A percentile compares a stretch with the other conserved stretches of the same genome.
These are phyloP conservation scores for Arabidopsis suecica DNA, from an alignment of 345 rosid species.

Conservation along the genomic window DNA sequence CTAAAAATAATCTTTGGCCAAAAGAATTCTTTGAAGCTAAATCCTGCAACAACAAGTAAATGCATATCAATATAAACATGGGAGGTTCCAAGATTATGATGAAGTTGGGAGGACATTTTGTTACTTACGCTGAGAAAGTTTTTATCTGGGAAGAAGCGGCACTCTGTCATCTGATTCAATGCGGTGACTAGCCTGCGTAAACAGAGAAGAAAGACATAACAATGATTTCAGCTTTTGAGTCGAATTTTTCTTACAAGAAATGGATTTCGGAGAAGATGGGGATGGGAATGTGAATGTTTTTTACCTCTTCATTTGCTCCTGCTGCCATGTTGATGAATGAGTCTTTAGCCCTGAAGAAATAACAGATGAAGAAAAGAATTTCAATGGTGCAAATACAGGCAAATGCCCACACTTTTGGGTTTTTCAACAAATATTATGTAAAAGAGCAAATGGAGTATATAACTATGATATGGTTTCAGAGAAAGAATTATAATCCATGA, in stretches of 20 bases:
- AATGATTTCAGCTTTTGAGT: background rate
- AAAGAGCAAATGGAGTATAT: background rate
- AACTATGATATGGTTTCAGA: background rate
- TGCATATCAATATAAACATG: background rate
- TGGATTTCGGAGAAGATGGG: background rate
- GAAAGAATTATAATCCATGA: background rate
- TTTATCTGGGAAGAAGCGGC: conserved; percentile 49
- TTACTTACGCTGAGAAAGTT: conserved; percentile 16
- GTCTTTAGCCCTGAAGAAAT: conserved; percentile 71
- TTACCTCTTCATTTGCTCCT: conserved; percentile 91
- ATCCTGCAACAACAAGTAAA: conserved; percentile 32
- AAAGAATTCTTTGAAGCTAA: conserved; percentile 42
- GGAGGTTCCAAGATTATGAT: background rate
- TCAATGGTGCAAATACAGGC: too few species aligned
- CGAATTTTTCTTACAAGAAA: background rate
- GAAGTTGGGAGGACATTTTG: background rate
- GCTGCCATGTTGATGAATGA: conserved; percentile 83
- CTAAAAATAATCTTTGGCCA: conserved; percentile 38
- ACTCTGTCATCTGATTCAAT: conserved; percentile 41
- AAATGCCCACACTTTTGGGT: background rate
- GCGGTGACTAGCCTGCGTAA: conserved; percentile 42
- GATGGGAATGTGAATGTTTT: conserved; percentile 5
- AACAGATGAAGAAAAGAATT: background rate
- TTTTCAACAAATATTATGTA: background rate
- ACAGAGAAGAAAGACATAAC: conserved; percentile 3